phyloP scores from a whole-genome alignment of 2,329 filamentous ascomycete genomes.

The Ceratocystis lukuohia region DNA sequence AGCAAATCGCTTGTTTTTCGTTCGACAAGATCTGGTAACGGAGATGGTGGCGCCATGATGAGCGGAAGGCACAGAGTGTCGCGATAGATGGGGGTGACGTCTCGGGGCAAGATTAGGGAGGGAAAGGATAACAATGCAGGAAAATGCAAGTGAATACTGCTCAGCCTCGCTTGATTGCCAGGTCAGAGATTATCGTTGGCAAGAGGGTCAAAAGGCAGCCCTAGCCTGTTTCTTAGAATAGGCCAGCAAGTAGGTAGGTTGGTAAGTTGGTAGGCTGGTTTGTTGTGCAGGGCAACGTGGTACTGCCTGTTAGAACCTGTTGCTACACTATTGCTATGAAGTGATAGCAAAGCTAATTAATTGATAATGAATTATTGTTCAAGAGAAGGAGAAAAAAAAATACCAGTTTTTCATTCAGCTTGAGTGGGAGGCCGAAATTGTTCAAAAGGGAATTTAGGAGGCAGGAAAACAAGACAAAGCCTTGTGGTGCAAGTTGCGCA shows the following conservation, averaged over 20 bases:
- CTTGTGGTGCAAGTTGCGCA: background rate
- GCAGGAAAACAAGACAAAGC: constrained; percentile 3
- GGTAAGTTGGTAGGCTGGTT: background rate
- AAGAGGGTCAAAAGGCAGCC: background rate
- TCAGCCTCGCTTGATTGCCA: constrained; percentile 14
- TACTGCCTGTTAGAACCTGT: background rate
- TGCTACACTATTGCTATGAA: background rate
- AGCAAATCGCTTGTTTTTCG: constrained; percentile 2
- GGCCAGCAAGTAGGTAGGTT: too few species aligned
- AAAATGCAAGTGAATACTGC: constrained; percentile 13
- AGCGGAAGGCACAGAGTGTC: background rate
- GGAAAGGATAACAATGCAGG: constrained; percentile 5
- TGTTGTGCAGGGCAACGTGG: background rate
- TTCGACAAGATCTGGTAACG: background rate
- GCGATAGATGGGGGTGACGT: background rate
- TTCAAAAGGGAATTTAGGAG: background rate
- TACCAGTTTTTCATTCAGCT: background rate
- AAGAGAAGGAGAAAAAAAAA: background rate
- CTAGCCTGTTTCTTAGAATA: too few species aligned
- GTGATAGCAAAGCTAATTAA: background rate
- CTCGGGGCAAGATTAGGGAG: constrained; percentile 1
- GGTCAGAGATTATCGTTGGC: background rate
- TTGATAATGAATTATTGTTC: background rate
- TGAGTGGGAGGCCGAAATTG: background rate
- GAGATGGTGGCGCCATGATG: constrained; percentile 9